Conservation (phyloP, 192 early-diverging fungal species). For the Coemansia sp. region DNA sequence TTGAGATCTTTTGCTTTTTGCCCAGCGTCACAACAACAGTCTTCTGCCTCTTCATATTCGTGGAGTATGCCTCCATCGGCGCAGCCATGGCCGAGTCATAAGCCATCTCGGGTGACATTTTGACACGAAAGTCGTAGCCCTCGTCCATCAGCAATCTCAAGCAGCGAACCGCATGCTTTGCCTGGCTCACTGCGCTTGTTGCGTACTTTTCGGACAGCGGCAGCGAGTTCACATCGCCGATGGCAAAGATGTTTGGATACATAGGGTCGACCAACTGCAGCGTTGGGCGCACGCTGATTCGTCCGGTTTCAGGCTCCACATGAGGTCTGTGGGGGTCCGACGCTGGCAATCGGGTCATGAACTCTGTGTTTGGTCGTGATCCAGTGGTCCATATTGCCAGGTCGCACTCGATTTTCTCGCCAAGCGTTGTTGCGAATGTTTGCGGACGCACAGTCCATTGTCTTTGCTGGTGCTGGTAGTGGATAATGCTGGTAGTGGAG, state of each 20-base stretch:
- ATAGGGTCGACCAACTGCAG: slow-evolving; percentile 47
- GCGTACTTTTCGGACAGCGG: slow-evolving; percentile 48
- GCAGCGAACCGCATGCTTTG: slow-evolving; percentile 31
- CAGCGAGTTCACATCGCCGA: slow-evolving; percentile 58
- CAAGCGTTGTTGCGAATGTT: slow-evolving; percentile 25
- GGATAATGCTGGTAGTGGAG: background rate
- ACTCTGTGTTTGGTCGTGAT: slow-evolving; percentile 51
- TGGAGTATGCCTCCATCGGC: slow-evolving; percentile 16
- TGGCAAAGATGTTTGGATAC: slow-evolving; percentile 60
- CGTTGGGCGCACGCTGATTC: slow-evolving; percentile 55
- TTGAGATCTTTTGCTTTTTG: slow-evolving; percentile 26
- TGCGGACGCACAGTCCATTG: slow-evolving; percentile 29
- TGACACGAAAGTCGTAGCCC: slow-evolving; percentile 39
- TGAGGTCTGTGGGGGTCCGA: slow-evolving; percentile 32
- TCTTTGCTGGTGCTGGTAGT: slow-evolving; percentile 6
- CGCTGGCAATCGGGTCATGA: slow-evolving; percentile 45
- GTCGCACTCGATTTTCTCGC: slow-evolving; percentile 58
- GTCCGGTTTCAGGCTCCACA: slow-evolving; percentile 36
- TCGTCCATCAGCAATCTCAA: slow-evolving; percentile 43
- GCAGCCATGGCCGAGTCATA: slow-evolving; percentile 18
- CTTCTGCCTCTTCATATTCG: slow-evolving; percentile 21
- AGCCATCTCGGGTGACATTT: slow-evolving; percentile 36
- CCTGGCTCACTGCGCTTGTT: slow-evolving; percentile 41
- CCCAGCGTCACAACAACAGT: slow-evolving; percentile 40
- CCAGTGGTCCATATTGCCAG: slow-evolving; percentile 59